A percentile compares a stretch with the other conserved stretches of the same genome.
Conservation (phyloP, 1,284 basidiomycete genomes). For the Hypsizygus ulmarius region DNA sequence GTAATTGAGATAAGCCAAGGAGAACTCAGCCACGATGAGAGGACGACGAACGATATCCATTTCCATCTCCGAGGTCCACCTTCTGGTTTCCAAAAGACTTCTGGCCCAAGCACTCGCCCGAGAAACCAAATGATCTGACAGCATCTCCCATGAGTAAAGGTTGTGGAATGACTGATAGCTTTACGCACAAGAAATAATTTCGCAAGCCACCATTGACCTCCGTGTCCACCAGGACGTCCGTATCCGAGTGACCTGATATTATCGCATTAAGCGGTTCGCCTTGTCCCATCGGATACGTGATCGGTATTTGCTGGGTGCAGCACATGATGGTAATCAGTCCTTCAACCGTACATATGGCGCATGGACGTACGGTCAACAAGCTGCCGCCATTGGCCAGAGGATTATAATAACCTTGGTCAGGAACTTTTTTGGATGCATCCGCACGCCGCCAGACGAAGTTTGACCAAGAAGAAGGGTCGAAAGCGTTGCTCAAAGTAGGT, state of each 20-base stretch:
- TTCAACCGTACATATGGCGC: background rate
- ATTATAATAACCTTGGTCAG: conserved; percentile 37
- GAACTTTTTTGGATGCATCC: conserved; percentile 29
- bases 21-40: background rate
- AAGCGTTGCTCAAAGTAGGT: conserved; percentile 18
- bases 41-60: conserved; percentile 50
- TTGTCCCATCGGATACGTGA: conserved; percentile 70
- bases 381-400: conserved; percentile 38
- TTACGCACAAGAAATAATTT: conserved; percentile 61
- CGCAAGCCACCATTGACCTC: conserved; percentile 69
- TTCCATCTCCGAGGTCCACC: conserved; percentile 85
- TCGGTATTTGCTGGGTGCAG: conserved; percentile 40
- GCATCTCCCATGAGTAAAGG: conserved; percentile 1
- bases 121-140: conserved; percentile 52
- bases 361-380: conserved; percentile 40
- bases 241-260: conserved; percentile 79
- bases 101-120: conserved; percentile 83
- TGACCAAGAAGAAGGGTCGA: conserved; percentile 8
- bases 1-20: background rate
- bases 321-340: background rate
- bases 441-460: conserved; percentile 16
- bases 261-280: conserved; percentile 92
- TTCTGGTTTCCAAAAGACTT: conserved; percentile 68
- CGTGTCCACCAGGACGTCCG: conserved; percentile 63
- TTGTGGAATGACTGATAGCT: background rate